A percentile compares a stretch with the other conserved stretches of the same genome.
These are phyloP conservation scores for Arthrinium puccinioides DNA, from an alignment of 2,329 filamentous ascomycete species.

Conservation along the genomic window DNA sequence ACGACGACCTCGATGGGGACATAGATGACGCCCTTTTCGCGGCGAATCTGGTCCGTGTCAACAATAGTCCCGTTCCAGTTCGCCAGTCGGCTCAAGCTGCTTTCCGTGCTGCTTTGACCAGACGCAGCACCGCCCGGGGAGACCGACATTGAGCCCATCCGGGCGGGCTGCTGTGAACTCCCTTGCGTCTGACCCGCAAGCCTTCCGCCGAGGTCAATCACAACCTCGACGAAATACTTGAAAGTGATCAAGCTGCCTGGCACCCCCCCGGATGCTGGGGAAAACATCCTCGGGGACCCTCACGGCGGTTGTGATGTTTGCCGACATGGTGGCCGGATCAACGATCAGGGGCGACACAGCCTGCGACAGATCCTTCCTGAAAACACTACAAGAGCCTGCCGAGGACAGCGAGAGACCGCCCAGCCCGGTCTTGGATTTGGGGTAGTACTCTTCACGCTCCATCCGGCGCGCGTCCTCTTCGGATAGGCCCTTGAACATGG, in stretches of 20 bases:
- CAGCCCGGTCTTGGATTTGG: conserved; percentile 78
- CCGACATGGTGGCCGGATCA: conserved; percentile 69
- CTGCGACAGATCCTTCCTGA: conserved; percentile 89
- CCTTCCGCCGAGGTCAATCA: conserved; percentile 86
- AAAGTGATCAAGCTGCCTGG: conserved; percentile 94
- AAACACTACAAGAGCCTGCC: conserved; percentile 81
- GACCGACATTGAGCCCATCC: conserved; percentile 30
- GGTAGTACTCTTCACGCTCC: conserved; percentile 78
- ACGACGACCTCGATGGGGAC: conserved; percentile 82
- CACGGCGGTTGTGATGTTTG: conserved; percentile 75
- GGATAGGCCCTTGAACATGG: conserved; percentile 44
- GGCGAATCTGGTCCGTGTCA: conserved; percentile 77
- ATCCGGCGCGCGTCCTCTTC: conserved; percentile 59
- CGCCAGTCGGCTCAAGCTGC: conserved; percentile 36
- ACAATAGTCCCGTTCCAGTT: conserved; percentile 64
- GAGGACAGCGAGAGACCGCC: conserved; percentile 82
- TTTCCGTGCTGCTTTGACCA: conserved; percentile 24
- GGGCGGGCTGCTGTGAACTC: conserved; percentile 31
- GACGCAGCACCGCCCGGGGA: conserved; percentile 19
- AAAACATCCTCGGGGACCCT: conserved; percentile 86
- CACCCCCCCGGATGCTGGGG: conserved; percentile 81
- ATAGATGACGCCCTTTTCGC: conserved; percentile 87
- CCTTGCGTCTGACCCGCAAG: conserved; percentile 50
- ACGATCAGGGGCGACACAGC: conserved; percentile 83
- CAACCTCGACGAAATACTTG: conserved; percentile 86